A percentile compares a stretch with the other conserved stretches of the same genome.
These are phyloP conservation scores for Pichia exigua DNA, from an alignment of 805 yeast genomes.

Conservation along the genomic window DNA sequence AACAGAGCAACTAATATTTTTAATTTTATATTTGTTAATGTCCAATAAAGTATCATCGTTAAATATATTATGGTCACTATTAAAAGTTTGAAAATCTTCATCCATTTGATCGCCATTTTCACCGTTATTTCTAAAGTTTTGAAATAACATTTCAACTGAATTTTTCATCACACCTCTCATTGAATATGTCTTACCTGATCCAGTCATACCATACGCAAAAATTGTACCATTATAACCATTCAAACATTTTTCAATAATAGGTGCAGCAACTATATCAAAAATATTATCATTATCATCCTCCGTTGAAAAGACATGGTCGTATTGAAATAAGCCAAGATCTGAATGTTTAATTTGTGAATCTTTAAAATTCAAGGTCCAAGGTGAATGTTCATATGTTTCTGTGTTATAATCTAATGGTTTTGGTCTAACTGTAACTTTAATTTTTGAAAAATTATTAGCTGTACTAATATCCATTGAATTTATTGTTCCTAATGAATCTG, in stretches of 20 bases:
- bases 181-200: conserved; percentile 83
- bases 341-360: conserved; percentile 38
- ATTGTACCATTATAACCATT: conserved; percentile 83
- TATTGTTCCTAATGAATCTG: neutral
- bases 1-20: conserved; percentile 57
- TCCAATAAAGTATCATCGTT: conserved; percentile 13
- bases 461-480: conserved; percentile 28
- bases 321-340: conserved; percentile 59
- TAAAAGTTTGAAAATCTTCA: conserved; percentile 1
- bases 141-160: conserved; percentile 55
- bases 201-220: conserved; percentile 93
- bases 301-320: conserved; percentile 73
- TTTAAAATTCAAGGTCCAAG: conserved; percentile 38
- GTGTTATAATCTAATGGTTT: conserved; percentile 41
- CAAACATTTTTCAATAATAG: conserved; percentile 44
- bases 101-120: conserved; percentile 7
- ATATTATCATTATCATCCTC: conserved; percentile 48
- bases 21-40: conserved; percentile 9
- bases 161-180: conserved; percentile 78
- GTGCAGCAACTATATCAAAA: conserved; percentile 48
- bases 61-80: conserved; percentile 15
- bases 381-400: neutral
- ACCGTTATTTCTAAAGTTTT: conserved; percentile 23
- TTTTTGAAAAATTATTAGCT: conserved; percentile 19
- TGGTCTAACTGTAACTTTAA: conserved; percentile 71